These are phyloP conservation scores for Hypoxylon sp. DNA, from an alignment of 2,329 filamentous ascomycete genomes.

Conservation along the genomic window DNA sequence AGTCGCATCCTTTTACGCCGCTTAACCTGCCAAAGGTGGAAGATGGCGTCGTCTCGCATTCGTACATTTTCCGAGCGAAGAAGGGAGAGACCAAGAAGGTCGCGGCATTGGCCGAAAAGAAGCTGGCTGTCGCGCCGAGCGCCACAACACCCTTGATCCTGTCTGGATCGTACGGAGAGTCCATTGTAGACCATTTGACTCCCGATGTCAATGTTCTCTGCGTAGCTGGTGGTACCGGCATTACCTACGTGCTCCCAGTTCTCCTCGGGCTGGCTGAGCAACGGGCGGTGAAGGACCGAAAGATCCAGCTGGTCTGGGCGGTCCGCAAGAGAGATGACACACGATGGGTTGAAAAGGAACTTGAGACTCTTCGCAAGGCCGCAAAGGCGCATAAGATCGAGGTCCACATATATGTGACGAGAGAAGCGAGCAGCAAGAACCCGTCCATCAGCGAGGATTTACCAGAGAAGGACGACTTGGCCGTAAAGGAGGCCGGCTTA, in stretches of 20 bases:
- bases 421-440: slow-evolving; percentile 50
- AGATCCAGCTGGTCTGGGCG: slow-evolving; percentile 71
- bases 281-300: slow-evolving; percentile 47
- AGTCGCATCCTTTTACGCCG: slow-evolving; percentile 76
- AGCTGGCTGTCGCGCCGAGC: slow-evolving; percentile 42
- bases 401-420: slow-evolving; percentile 67
- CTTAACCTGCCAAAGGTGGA: slow-evolving; percentile 59
- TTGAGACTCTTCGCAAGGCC: slow-evolving; percentile 56
- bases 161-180: slow-evolving; percentile 69
- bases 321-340: slow-evolving; percentile 63
- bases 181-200: slow-evolving; percentile 53
- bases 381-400: slow-evolving; percentile 53
- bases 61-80: slow-evolving; percentile 66
- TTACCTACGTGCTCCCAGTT: slow-evolving; percentile 63
- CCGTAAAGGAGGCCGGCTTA: slow-evolving; percentile 40
- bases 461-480: slow-evolving; percentile 32
- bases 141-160: slow-evolving; percentile 64
- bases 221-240: slow-evolving; percentile 65
- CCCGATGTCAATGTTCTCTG: slow-evolving; percentile 58
- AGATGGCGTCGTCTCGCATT: slow-evolving; percentile 55
- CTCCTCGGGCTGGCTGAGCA: slow-evolving; percentile 51
- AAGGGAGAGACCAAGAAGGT: slow-evolving; percentile 66
- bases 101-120: slow-evolving; percentile 53
- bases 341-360: slow-evolving; percentile 65
- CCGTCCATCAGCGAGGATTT: slow-evolving; percentile 43